A percentile compares a stretch with the other conserved stretches of the same genome.
Evolutionary conservation across 2,329 filamentous ascomycete species (phyloP).

Genomic region (Exophiala sp.): DNA sequence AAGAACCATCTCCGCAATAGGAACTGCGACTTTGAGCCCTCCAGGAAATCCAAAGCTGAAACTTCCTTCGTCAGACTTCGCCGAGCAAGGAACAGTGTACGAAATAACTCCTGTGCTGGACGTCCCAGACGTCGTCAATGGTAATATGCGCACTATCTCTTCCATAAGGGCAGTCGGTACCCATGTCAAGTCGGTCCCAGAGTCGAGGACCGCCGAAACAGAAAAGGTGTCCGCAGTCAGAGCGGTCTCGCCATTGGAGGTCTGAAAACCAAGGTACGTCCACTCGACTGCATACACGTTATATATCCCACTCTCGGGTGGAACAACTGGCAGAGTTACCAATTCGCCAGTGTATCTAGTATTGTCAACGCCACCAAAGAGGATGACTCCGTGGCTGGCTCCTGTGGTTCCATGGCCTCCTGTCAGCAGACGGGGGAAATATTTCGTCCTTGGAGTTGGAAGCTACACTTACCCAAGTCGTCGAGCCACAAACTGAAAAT

Average conservation of each 20-base stretch:
- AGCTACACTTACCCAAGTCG: conserved; percentile 33
- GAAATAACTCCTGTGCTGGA: too few relatives aligned
- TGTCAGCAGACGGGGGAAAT: neutral
- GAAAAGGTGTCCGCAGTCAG: conserved; percentile 35
- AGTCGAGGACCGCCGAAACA: conserved; percentile 63
- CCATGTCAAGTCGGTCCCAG: conserved; percentile 67
- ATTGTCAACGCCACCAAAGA: conserved; percentile 77
- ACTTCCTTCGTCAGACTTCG: conserved; percentile 30
- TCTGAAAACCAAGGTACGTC: conserved; percentile 32
- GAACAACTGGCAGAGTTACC: conserved; percentile 56
- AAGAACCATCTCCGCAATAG: neutral
- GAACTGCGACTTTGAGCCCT: neutral
- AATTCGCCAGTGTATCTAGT: conserved; percentile 66
- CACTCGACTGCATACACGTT: conserved; percentile 41
- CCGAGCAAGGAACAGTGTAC: too few relatives aligned
- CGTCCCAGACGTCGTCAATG: too few relatives aligned
- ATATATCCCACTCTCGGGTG: conserved; percentile 48
- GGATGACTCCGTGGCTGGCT: conserved; percentile 63
- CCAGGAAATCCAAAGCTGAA: neutral
- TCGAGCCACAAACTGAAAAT: conserved; percentile 34
- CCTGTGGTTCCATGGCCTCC: conserved; percentile 30
- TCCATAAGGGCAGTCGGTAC: conserved; percentile 58
- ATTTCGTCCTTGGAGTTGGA: neutral
- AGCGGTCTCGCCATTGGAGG: conserved; percentile 34
- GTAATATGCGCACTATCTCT: conserved; percentile 46